Evolutionary conservation across 2,329 filamentous ascomycete genomes (phyloP), one percentile per base, ranked within the genome.

Genomic region (Phoma sp.): DNA sequence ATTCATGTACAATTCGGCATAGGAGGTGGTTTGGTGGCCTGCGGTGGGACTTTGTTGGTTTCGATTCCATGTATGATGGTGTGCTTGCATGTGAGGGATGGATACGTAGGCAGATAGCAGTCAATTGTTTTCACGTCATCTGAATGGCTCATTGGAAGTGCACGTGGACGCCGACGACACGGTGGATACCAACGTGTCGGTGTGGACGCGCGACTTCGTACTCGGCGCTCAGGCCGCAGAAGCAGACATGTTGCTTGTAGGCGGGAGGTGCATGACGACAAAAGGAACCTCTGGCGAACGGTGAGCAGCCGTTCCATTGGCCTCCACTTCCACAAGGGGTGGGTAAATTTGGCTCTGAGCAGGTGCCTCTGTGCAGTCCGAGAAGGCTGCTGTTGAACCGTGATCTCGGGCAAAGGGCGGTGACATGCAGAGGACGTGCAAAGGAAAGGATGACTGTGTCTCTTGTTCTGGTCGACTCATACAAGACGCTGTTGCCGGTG

Each of bases 1-100:
- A 51, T 59, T 61, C 51, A 49, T 63, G 54, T 63, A 64, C 61
- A 59, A 64, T 65, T 61, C 52, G 60, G 49, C 55, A 63, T 63
- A 39, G 48, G 46, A 35, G 44, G 54, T 40, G 48, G 54, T n/a
- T 57, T 51, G 47, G 47, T 49, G 51, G 35, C 12, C 33, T 25
- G 50, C 36, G 36, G 50, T 37, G 27, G 32, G 21, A 21, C 39
- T 29, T 29, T 25, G 21, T 40, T 17, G 38, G 22, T 27, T 47
- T 55, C 43, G 43, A 46, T 51, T 55, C 32, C 21, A 39, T 55
- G 43, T 51, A 55, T 43, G 52, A 55, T 55, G 25, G 46, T 51
- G 52, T 50, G 52, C 37, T 50, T 44, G 36, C 46, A 50, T 49
- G 46, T 36, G 37, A 55, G 52, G 46, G 37, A 47, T 51, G 52